Conservation (phyloP, 2,329 filamentous ascomycete species). For the Pseudocercospora musae region DNA sequence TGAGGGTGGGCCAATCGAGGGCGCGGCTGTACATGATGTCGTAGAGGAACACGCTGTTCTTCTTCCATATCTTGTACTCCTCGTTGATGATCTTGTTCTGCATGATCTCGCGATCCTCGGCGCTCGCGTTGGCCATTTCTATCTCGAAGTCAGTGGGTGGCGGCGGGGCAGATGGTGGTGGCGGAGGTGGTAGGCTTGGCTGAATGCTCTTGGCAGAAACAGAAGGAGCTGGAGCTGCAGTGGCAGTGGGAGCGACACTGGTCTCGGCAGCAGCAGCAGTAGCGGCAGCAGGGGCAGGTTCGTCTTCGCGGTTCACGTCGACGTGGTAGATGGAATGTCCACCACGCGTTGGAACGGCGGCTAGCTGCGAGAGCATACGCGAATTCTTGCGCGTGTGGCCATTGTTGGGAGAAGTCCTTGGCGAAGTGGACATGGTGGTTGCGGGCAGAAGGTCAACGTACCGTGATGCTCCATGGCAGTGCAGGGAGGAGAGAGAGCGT, state of each 20-base stretch:
- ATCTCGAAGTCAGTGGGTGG: not conserved
- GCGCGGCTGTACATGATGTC: conserved; percentile 95
- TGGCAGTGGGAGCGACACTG: not conserved
- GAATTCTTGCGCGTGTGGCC: conserved; percentile 2
- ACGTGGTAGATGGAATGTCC: not conserved
- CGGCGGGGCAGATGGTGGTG: not conserved
- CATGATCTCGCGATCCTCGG: conserved; percentile 38
- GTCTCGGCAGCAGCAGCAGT: not conserved
- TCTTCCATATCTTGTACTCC: conserved; percentile 99
- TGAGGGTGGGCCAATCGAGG: conserved; percentile 94
- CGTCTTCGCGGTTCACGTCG: not conserved
- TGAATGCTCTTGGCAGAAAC: too few species aligned
- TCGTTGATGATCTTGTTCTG: conserved; percentile 93
- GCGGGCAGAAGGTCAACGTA: not conserved
- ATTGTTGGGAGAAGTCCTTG: not conserved
- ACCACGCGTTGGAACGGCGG: conserved; percentile 5
- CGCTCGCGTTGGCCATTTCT: conserved; percentile 18
- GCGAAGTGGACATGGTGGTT: not conserved
- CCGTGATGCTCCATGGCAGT: not conserved
- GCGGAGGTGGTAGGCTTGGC: not conserved
- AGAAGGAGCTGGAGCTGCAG: not conserved
- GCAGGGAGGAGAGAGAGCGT: not conserved
- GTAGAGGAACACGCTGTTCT: conserved; percentile 97
- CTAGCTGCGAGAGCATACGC: conserved; percentile 8
- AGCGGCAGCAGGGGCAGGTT: too few species aligned